Evolutionary conservation across 345 rosid genomes (phyloP).

Genomic region (Aegle marmelos): DNA sequence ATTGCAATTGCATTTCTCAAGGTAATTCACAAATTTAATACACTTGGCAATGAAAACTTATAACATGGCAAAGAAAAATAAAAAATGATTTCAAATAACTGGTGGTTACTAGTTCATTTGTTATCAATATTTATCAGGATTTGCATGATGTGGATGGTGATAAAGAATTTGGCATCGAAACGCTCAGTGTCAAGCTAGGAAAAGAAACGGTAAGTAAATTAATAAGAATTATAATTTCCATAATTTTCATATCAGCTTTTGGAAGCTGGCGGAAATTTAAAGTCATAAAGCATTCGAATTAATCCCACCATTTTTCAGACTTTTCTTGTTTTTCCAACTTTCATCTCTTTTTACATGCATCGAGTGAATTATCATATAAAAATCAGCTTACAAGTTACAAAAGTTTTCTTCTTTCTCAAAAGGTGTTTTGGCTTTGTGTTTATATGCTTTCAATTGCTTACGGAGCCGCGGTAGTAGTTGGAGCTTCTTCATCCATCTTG

Average conservation of each 20-base stretch:
- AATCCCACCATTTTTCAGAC: not conserved
- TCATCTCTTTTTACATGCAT: not conserved
- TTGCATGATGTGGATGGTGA: conserved; percentile 40
- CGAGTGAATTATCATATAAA: not conserved
- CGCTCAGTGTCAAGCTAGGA: conserved; percentile 26
- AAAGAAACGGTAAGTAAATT: conserved; percentile 21
- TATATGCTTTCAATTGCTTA: conserved; percentile 29
- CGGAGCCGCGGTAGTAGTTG: conserved; percentile 26
- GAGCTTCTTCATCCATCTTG: conserved; percentile 22
- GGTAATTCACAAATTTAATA: conserved; percentile 14
- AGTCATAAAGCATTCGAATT: not conserved
- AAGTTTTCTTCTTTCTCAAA: not conserved
- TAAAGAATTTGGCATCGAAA: conserved; percentile 26
- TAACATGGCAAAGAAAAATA: no score
- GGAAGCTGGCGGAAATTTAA: not conserved
- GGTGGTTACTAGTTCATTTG: not conserved
- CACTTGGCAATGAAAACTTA: not conserved
- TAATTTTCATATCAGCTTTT: no score
- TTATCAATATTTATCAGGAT: conserved; percentile 18
- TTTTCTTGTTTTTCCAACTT: not conserved
- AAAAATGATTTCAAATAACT: not conserved
- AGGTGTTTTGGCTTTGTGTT: conserved; percentile 34
- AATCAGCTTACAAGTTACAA: not conserved
- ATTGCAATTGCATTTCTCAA: conserved; percentile 31
- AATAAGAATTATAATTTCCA: not conserved